Evolutionary conservation across 139 green algal species (phyloP).

Genomic region (Cymbomonas tetramitiformis): DNA sequence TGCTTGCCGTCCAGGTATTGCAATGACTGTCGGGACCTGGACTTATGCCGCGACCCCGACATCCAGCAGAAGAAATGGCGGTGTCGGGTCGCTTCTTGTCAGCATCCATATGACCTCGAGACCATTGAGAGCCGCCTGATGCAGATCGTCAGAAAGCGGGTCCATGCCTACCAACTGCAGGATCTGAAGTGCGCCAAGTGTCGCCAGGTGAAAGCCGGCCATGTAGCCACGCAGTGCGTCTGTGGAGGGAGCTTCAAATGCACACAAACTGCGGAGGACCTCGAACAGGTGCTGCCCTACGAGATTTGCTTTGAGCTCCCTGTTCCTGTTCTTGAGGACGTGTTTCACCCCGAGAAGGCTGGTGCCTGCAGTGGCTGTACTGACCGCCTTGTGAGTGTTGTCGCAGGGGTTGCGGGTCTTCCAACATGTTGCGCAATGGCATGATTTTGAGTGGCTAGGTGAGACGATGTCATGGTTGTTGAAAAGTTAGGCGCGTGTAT

Average conservation of each 20-base stretch:
- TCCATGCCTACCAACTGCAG: constrained; percentile 61
- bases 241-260: constrained; percentile 25
- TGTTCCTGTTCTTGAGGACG: too few species aligned
- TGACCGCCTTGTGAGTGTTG: too few species aligned
- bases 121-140: constrained; percentile 52
- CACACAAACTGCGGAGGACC: constrained; percentile 3
- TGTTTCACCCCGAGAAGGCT: too few species aligned
- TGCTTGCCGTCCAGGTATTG: constrained; percentile 42
- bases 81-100: constrained; percentile 32
- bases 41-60: constrained; percentile 66
- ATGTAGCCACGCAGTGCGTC: constrained; percentile 19
- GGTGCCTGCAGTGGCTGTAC: too few species aligned
- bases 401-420: constrained; percentile 24
- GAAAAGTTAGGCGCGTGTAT: too few species aligned
- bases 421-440: constrained; percentile 22
- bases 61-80: constrained; percentile 38
- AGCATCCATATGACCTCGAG: constrained; percentile 38
- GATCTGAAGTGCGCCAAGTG: constrained; percentile 58
- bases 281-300: too few species aligned
- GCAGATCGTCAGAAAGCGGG: constrained; percentile 29
- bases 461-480: too few species aligned
- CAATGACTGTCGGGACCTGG: constrained; percentile 76
- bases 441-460: constrained; percentile 32
- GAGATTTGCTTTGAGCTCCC: too few species aligned
- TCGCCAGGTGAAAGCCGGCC: constrained; percentile 22